Base-by-base conservation (phyloP, 495 filamentous ascomycete genomes). In the Tuber microsphaerosporum region DNA sequence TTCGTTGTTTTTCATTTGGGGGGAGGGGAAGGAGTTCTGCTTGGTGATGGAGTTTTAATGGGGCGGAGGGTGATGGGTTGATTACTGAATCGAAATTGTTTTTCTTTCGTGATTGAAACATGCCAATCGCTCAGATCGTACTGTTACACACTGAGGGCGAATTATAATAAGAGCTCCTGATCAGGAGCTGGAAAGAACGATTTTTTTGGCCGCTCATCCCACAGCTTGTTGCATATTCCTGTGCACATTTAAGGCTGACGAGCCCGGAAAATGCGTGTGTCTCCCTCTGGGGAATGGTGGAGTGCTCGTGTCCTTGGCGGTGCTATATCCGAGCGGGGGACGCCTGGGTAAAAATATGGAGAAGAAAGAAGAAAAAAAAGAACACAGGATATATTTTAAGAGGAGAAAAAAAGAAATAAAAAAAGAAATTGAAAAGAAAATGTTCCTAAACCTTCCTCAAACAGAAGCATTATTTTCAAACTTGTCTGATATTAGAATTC, bases 11-110 rank as follows among this genome's bases (percentile, higher is more conserved):
- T 31, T 65, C 26, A 34, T 31, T 65, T 65, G 56, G 14, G 5
- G n/a, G 22, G 48, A 56, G 12, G 26, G 56, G 6, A 65, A 34
- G 56, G 56, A 65, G 56, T 65, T 17, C 3, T 34, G 14, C n/a
- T 65, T 31, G 31, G 31, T 6, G 14, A 5, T 34, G 26, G 14
- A 26, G 2, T 65, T n/a, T n/a, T 65, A 65, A 65, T 65, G 56
- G 26, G 56, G 26, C 26, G 56, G 14, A 34, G 31, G 56, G 17
- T 16, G 56, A 31, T 7, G 26, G n/a, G 26, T 26, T 65, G 26
- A 65, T 65, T 65, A 65, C 56, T 65, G 7, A 65, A 65, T 65
- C 26, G 26, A 65, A 65, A 65, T 65, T 34, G 56, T 65, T 65
- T 65, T 61, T 65, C 26, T 65, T 34, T 65, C 7, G 14, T 31